Base-by-base conservation (phyloP, 352 stramenopile species). In the Phytophthora pluvialis region DNA sequence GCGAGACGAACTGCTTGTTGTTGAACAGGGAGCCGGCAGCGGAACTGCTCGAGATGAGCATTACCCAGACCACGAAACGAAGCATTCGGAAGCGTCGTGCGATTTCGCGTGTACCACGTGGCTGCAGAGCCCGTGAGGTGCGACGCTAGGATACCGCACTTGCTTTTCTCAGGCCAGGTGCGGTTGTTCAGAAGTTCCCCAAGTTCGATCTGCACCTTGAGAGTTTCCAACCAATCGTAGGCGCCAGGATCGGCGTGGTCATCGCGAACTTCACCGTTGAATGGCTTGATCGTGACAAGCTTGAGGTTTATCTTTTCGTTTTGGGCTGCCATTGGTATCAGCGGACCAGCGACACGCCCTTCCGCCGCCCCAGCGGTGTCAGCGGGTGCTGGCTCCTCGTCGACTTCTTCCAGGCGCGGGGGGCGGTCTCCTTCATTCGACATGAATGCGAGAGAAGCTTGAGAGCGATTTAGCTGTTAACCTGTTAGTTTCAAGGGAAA, bases 291-390 rank as follows among this genome's bases (percentile, higher is more conserved):
- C 2, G 40, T 45, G 31, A 60, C 45, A 3, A 38, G 16, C 5
- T 39, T 60, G 31, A 60, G 16, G 18, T 45, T 43, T n/a, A 60
- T 60, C 11, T 43, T 42, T 1, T 5, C 18, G 16, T 8, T 48
- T n/a, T 6, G 42, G 5, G 1, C 18, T 16, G 18, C 18, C 25
- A 10, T 32, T 2, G 16, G 8, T 29, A 16, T 31, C 10, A 4
- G 12, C 9, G 7, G 9, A 25, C 7, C 10, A 5, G 26, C 5
- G 9, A 26, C 11, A 4, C 9, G 3, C 8, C 4, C 15, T 21
- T 6, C 38, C 8, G 38, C 4, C 6, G 15, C 38, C 13, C 3
- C 13, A n/a, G n/a, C n/a, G n/a, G n/a, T n/a, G n/a, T n/a, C n/a
- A n/a, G 38, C 15, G 4, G n/a, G 15, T 0, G 13, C 11, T 26